phyloP scores from a whole-genome alignment of 306 rosid species.

The Gastrolobium bilobum region DNA sequence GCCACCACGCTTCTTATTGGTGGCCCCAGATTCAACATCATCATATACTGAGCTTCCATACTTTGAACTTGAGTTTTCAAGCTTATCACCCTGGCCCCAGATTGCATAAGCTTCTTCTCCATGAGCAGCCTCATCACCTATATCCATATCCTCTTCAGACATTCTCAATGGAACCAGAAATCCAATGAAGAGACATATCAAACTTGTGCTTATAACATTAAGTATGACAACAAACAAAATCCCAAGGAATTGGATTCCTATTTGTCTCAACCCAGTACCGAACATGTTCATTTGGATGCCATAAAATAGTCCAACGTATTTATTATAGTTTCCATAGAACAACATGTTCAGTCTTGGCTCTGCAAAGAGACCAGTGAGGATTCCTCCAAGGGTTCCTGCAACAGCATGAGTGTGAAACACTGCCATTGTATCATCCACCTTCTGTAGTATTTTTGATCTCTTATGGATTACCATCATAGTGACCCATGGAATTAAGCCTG shows the following conservation, averaged over 20 bases:
- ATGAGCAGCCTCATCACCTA: constrained; percentile 69
- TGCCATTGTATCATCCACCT: constrained; percentile 66
- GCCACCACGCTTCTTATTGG: constrained; percentile 46
- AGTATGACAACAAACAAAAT: constrained; percentile 48
- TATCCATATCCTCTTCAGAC: constrained; percentile 68
- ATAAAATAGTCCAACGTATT: constrained; percentile 59
- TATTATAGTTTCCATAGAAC: neutral
- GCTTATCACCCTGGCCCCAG: constrained; percentile 69
- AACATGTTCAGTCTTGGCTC: constrained; percentile 51
- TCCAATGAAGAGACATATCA: constrained; percentile 55
- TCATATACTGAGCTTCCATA: constrained; percentile 57
- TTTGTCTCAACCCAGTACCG: constrained; percentile 42
- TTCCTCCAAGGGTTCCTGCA: constrained; percentile 62
- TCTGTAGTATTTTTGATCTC: constrained; percentile 58
- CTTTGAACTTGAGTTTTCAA: constrained; percentile 51
- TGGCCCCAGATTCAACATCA: constrained; percentile 49
- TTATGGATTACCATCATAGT: constrained; percentile 68
- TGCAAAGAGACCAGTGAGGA: constrained; percentile 60
- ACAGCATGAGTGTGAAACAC: constrained; percentile 64
- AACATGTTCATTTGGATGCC: constrained; percentile 21
- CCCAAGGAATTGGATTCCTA: constrained; percentile 50
- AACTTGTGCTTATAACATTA: constrained; percentile 52
- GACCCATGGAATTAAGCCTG: constrained; percentile 63
- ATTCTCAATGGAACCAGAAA: constrained; percentile 51
- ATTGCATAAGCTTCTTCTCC: constrained; percentile 70